A percentile compares a stretch with the other conserved stretches of the same genome.
Conservation (phyloP, 1,284 basidiomycete genomes). For the Ceratobasidium sp. region DNA sequence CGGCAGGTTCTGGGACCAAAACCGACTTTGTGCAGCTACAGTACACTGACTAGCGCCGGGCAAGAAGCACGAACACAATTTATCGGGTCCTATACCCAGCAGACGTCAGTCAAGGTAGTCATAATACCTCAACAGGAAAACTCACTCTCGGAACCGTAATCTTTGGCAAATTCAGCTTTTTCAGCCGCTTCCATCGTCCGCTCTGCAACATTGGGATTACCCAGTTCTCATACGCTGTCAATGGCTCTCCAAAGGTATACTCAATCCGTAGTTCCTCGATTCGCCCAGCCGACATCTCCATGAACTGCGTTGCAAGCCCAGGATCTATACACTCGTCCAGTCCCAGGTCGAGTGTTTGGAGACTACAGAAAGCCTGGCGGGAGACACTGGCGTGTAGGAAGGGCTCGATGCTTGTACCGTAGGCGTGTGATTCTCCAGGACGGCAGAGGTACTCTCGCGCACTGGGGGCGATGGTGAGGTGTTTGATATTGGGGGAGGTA, state of each 20-base stretch:
- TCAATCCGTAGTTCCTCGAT: constrained; percentile 8
- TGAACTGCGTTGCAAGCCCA: constrained; percentile 11
- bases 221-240: background rate
- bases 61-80: background rate
- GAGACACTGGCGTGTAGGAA: constrained; percentile 6
- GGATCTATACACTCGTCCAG: background rate
- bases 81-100: background rate
- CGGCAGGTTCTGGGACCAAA: background rate
- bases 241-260: constrained; percentile 5
- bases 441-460: background rate
- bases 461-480: background rate
- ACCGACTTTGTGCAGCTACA: background rate
- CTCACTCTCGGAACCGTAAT: background rate
- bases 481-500: constrained; percentile 8
- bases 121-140: background rate
- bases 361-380: background rate
- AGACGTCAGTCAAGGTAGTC: background rate
- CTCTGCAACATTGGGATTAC: constrained; percentile 14
- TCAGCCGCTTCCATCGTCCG: constrained; percentile 4
- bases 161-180: background rate
- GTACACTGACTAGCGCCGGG: background rate
- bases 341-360: constrained; percentile 9
- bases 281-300: constrained; percentile 1
- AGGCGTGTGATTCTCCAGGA: constrained; percentile 5
- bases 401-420: constrained; percentile 1